Percentiles rank a stretch among this genome's conserved stretches.
These are phyloP conservation scores for Trichomonascus vanleenenianus DNA, from an alignment of 805 yeast species.

Conservation along the genomic window DNA sequence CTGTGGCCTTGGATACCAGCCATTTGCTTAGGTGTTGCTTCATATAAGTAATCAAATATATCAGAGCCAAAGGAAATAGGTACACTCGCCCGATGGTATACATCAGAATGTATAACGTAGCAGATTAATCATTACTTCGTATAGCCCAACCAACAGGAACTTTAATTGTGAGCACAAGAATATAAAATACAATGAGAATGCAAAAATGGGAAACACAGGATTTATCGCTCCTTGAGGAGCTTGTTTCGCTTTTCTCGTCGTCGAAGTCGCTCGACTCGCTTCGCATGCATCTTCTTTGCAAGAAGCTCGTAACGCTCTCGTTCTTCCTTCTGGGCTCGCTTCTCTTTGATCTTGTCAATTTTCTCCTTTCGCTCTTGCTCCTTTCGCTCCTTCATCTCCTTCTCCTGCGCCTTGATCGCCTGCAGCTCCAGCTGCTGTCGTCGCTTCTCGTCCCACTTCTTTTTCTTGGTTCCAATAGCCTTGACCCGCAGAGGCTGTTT, in stretches of 20 bases:
- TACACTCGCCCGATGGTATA: too few species aligned
- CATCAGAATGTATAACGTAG: too few species aligned
- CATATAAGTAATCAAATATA: too few species aligned
- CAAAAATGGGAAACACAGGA: background rate
- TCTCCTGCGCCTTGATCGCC: slow-evolving; percentile 59
- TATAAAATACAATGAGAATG: background rate
- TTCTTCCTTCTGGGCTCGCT: slow-evolving; percentile 77
- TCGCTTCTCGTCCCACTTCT: slow-evolving; percentile 58
- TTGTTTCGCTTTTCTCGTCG: slow-evolving; percentile 93
- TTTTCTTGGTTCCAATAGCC: slow-evolving; percentile 42
- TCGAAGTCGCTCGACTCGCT: slow-evolving; percentile 83
- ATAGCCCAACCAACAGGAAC: background rate
- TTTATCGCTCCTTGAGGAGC: slow-evolving; percentile 76
- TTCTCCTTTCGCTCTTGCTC: slow-evolving; percentile 47
- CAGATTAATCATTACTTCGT: background rate
- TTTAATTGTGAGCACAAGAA: background rate
- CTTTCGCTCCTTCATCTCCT: slow-evolving; percentile 73
- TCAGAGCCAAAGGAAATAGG: too few species aligned
- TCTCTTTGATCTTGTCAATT: slow-evolving; percentile 42
- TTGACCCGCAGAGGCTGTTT: slow-evolving; percentile 28
- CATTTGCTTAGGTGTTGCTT: too few species aligned
- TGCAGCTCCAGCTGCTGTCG: slow-evolving; percentile 58
- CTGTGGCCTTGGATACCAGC: too few species aligned
- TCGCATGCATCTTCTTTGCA: slow-evolving; percentile 83
- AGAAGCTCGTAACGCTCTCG: slow-evolving; percentile 77